phyloP scores from a whole-genome alignment of 495 filamentous ascomycete species.

The Xylaria castorea region DNA sequence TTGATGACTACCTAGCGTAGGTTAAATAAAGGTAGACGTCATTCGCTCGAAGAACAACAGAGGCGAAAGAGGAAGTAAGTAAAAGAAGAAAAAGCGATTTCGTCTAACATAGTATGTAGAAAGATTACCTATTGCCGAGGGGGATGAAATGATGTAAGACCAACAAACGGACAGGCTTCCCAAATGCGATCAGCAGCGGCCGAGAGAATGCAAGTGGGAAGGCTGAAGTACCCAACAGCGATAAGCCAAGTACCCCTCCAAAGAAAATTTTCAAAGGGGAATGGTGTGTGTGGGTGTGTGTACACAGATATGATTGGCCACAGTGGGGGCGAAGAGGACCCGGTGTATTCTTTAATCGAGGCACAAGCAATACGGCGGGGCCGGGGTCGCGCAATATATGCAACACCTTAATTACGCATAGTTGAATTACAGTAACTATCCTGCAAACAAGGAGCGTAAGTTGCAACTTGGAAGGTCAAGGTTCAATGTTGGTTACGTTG shows the following conservation, averaged over 20 bases:
- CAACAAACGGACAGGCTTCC: slow-evolving; percentile 17
- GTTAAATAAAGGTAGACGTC: neutral
- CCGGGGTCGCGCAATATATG: neutral
- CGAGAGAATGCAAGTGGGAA: slow-evolving; percentile 17
- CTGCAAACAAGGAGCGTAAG: neutral
- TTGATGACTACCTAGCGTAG: neutral
- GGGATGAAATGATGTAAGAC: slow-evolving; percentile 23
- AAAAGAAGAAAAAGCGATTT: neutral
- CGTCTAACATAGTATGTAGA: neutral
- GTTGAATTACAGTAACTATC: neutral
- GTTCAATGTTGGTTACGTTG: neutral
- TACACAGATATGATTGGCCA: slow-evolving; percentile 8
- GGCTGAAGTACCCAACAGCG: slow-evolving; percentile 8
- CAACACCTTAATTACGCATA: too few relatives aligned
- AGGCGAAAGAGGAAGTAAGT: neutral
- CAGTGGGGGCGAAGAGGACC: neutral
- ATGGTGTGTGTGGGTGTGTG: slow-evolving; percentile 2
- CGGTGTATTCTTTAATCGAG: slow-evolving; percentile 4
- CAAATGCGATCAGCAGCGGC: slow-evolving; percentile 7
- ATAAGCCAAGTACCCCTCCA: slow-evolving; percentile 4
- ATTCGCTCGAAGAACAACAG: neutral
- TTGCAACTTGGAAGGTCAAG: neutral
- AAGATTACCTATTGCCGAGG: slow-evolving; percentile 6
- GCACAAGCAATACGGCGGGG: neutral
- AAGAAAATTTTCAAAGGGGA: neutral